Conservation (phyloP, 495 filamentous ascomycete species). For the Schizothecium vesticola region DNA sequence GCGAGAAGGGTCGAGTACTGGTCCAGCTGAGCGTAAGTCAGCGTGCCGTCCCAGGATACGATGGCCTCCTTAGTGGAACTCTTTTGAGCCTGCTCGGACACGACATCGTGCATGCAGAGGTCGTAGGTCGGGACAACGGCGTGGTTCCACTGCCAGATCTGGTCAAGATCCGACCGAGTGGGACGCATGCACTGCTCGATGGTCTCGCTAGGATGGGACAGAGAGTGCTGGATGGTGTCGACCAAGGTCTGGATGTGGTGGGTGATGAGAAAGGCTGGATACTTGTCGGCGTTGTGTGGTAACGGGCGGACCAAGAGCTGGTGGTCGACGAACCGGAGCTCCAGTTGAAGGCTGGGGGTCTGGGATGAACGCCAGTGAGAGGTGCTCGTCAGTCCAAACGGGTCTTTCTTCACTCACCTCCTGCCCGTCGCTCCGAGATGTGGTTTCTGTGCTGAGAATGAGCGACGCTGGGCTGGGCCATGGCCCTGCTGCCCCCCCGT, state of each 20-base stretch:
- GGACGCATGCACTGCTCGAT: conserved; percentile 5
- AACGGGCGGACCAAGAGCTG: not conserved
- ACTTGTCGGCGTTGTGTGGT: conserved; percentile 9
- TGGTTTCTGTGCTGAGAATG: conserved; percentile 11
- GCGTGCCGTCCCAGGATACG: conserved; percentile 52
- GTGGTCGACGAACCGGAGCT: not conserved
- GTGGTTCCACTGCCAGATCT: conserved; percentile 36
- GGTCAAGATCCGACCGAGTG: conserved; percentile 19
- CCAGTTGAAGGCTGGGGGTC: conserved; percentile 10
- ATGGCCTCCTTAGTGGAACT: conserved; percentile 30
- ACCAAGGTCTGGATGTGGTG: conserved; percentile 12
- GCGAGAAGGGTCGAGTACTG: conserved; percentile 31
- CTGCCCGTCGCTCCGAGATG: not conserved
- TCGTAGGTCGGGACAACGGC: conserved; percentile 26
- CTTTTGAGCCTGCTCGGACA: conserved; percentile 38
- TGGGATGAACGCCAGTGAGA: not conserved
- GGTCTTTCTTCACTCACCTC: conserved; percentile 6
- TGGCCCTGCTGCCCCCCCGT: not conserved
- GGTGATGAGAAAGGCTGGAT: conserved; percentile 10
- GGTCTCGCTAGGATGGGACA: not conserved
- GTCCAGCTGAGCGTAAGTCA: conserved; percentile 53
- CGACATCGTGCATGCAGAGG: conserved; percentile 35
- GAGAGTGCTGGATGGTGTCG: conserved; percentile 13
- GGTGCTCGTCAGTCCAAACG: no score
- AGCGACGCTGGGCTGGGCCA: not conserved